A percentile compares a stretch with the other conserved stretches of the same genome.
phyloP scores from a whole-genome alignment of 164 flowering plant genomes.

The Warburgia ugandensis region DNA sequence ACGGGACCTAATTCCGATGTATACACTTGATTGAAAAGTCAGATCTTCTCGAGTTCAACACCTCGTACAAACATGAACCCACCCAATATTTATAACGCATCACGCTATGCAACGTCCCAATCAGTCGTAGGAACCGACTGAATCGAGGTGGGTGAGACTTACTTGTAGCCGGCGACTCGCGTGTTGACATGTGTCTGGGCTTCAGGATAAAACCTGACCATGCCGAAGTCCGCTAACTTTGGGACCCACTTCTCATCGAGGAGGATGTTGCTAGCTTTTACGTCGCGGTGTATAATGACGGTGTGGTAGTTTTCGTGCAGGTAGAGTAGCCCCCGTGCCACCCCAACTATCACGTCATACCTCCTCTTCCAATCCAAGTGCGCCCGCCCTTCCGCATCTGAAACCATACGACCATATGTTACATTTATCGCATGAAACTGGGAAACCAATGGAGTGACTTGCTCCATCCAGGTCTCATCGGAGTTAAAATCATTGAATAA shows the following conservation, averaged over 20 bases:
- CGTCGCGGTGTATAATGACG: constrained; percentile 81
- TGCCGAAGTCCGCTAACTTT: constrained; percentile 96
- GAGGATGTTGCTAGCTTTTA: constrained; percentile 87
- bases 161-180: constrained; percentile 94
- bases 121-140: no score
- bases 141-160: no score
- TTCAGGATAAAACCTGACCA: constrained; percentile 87
- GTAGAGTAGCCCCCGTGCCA: constrained; percentile 81
- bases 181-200: constrained; percentile 79
- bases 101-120: no score
- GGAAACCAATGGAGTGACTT: no score
- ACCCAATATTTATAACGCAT: no score
- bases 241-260: constrained; percentile 91
- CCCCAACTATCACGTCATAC: constrained; percentile 51
- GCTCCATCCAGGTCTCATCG: no score
- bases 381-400: constrained; percentile 39
- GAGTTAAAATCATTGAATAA: no score
- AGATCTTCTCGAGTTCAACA: no score
- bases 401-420: constrained; percentile 5
- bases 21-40: no score
- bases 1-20: no score
- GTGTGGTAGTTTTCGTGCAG: constrained; percentile 76
- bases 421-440: no score
- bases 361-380: constrained; percentile 77
- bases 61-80: no score